phyloP scores from a whole-genome alignment of 352 stramenopile species.

The Halophytophthora polymorphica region DNA sequence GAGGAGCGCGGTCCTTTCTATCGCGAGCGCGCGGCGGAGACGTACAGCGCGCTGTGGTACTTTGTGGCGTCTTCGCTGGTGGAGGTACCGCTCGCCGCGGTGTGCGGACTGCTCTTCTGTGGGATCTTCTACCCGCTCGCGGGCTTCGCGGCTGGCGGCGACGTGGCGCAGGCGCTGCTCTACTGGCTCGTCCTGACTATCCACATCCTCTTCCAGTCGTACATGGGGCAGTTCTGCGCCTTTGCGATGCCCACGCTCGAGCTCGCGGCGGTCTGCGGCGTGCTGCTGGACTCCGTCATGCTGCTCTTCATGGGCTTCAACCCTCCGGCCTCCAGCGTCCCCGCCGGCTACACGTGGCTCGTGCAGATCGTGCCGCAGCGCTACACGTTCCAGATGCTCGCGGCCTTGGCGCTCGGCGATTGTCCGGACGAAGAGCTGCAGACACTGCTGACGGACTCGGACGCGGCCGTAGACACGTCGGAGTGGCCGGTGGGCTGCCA shows the following conservation, averaged over 20 bases:
- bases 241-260: conserved; percentile 45
- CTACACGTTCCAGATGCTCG: conserved; percentile 30
- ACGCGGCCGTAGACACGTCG: conserved; percentile 26
- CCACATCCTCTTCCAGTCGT: conserved; percentile 43
- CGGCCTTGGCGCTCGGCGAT: conserved; percentile 38
- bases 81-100: conserved; percentile 79
- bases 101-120: conserved; percentile 48
- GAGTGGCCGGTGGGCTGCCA: conserved; percentile 54
- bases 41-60: conserved; percentile 87
- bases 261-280: conserved; percentile 37
- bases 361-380: conserved; percentile 31
- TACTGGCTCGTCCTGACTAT: conserved; percentile 42
- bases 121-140: conserved; percentile 74
- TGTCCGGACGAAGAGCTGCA: conserved; percentile 32
- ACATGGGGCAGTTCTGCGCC: conserved; percentile 66
- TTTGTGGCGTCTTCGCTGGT: conserved; percentile 67
- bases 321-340: conserved; percentile 30
- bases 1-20: conserved; percentile 90
- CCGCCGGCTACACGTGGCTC: conserved; percentile 37
- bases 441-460: conserved; percentile 13
- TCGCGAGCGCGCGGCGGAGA: conserved; percentile 85
- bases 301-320: conserved; percentile 60
- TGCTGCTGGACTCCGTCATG: conserved; percentile 48
- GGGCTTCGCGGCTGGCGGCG: conserved; percentile 46
- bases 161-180: conserved; percentile 25